Conservation (phyloP, 2,329 filamentous ascomycete genomes). For the Aspergillus tanneri region DNA sequence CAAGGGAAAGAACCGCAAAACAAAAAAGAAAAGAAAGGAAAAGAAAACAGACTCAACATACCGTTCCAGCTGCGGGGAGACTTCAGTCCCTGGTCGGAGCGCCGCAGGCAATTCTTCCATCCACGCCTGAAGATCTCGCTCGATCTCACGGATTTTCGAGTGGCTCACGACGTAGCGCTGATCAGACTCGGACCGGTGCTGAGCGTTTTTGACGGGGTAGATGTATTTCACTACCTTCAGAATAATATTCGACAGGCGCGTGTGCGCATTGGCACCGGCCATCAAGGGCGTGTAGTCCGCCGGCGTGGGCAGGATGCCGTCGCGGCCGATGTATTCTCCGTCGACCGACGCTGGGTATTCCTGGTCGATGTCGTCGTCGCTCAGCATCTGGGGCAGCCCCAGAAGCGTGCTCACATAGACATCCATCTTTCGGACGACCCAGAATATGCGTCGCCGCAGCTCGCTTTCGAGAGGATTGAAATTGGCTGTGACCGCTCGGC, state of each 20-base stretch:
- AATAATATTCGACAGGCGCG: slow-evolving; percentile 56
- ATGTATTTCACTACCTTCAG: slow-evolving; percentile 63
- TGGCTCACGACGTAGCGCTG: slow-evolving; percentile 63
- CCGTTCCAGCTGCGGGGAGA: slow-evolving; percentile 72
- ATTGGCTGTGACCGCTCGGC: slow-evolving; percentile 62
- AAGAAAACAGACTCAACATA: slow-evolving; percentile 44
- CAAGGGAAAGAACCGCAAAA: background rate
- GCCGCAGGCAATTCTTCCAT: slow-evolving; percentile 68
- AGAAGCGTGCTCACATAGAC: slow-evolving; percentile 52
- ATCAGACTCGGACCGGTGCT: slow-evolving; percentile 46
- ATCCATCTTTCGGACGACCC: slow-evolving; percentile 52
- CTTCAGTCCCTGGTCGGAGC: slow-evolving; percentile 77
- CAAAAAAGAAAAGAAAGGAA: too few species aligned
- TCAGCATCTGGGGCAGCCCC: slow-evolving; percentile 51
- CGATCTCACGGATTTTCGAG: slow-evolving; percentile 63
- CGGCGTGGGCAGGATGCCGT: slow-evolving; percentile 55
- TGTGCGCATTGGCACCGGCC: slow-evolving; percentile 61
- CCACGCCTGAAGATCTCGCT: slow-evolving; percentile 63
- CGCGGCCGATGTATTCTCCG: slow-evolving; percentile 48
- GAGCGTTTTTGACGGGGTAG: slow-evolving; percentile 59
- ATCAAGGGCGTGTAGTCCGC: slow-evolving; percentile 56
- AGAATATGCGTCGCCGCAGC: slow-evolving; percentile 65
- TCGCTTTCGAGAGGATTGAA: slow-evolving; percentile 72
- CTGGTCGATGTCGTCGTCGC: slow-evolving; percentile 52
- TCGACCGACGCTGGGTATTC: slow-evolving; percentile 48